Base-by-base conservation (phyloP, 1,139 yeast genomes). In the Suhomyces atakaporum region DNA sequence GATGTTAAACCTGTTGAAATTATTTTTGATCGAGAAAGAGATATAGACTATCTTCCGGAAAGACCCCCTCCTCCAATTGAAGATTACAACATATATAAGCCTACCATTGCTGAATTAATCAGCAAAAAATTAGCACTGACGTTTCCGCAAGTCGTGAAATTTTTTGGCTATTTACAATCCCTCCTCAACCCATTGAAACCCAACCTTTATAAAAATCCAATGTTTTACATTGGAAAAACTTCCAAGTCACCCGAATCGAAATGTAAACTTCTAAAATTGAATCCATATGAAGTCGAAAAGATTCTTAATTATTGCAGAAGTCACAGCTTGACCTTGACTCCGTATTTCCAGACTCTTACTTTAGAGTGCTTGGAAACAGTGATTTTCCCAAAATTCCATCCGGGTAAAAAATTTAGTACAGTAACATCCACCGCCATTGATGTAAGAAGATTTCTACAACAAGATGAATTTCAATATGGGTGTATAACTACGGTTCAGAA, bases 401-500 rank as follows among this genome's bases (percentile, higher is more conserved):
- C n/a, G n/a, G 16, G 11, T 10, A 39, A 41, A 7, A 10, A 38
- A 5, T 38, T 32, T 31, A 33, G 44, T n/a, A 43, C 46, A 11
- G 33, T 30, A n/a, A 27, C 44, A 12, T 27, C 36, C 6, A 31
- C 39, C 7, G 47, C 51, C 3, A 36, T 43, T 5, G 39, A 37
- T 21, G 50, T 44, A 3, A 35, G 51, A 15, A 27, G 45, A 9
- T 46, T 41, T 16, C 10, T 31, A 8, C 25, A 19, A 6, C 20
- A 16, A 3, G 40, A 41, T 10, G 36, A 43, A n/a, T 55, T 50
- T 31, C 44, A 31, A 13, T 51, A 49, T 29, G 60, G 60, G 1
- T 37, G 51, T 3, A 39, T 52, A 43, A 56, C 55, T 8, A 50
- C 56, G 14, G 55, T 56, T 2, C 44, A 44, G 14, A 42, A 42